Evolutionary conservation across 2,329 filamentous ascomycete genomes (phyloP), one percentile per base, ranked within the genome.

Genomic region (Aspergillus sp.): DNA sequence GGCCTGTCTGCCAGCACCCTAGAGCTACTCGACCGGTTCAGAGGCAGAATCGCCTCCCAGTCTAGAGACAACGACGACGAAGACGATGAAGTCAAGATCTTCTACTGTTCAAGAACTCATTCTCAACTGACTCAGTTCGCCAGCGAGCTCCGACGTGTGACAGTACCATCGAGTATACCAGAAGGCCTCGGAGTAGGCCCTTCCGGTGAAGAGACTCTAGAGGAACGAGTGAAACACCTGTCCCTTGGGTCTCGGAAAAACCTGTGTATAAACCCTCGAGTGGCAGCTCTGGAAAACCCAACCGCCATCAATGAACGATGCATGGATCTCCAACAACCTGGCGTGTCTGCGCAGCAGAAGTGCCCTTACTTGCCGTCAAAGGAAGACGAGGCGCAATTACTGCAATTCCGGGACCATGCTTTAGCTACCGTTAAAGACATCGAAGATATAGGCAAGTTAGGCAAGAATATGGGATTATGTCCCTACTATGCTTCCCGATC

Each of bases 401-500:
- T 91, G 50, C 84, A 89, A 46, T 97, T 99, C 61, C 86, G 92
- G 16, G 93, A 97, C 65, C 85, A 89, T 59, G 83, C 89, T 1
- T 76, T 97, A 32, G 91, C 94, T 1, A 91, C 84, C 0, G 82
- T 99, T 6, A 88, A 89, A 2, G 94, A 99, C 64, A 97, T 99
- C 50, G 94, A 99, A 69, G 94, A 99, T 63, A 78, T 97, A 36
- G 87, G 87, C 17, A 77, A 78, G 13, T 76, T 97, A 1, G 94
- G 94, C 3, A 89, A 87, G 63, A 83, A 86, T 46, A 78, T 97
- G 29, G 84, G 86, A 0, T 82, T 97, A 4, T 99, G 94, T 67
- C 93, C 94, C 0, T 99, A 99, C 70, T 99, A 99, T 71, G 92
- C 93, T n/a, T 93, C 93, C 0, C 82, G 94, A 45, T 82, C 88